A percentile compares a stretch with the other conserved stretches of the same genome.
These are phyloP conservation scores for Eucalyptus pauciflora DNA, from an alignment of 345 rosid species.

Conservation along the genomic window DNA sequence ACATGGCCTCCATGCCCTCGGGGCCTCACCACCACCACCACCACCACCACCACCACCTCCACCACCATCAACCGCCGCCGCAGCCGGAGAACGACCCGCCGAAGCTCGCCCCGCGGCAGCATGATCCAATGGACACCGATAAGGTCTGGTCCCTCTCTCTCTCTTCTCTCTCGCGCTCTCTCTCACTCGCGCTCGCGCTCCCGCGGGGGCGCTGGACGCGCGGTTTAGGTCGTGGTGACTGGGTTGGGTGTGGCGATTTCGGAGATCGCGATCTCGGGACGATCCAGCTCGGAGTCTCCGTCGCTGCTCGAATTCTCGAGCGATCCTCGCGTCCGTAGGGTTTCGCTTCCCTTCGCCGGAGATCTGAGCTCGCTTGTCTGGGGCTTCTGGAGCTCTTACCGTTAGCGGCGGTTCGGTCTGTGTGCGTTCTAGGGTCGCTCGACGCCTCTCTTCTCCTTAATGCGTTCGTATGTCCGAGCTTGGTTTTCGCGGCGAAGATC, in stretches of 20 bases:
- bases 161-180: background rate
- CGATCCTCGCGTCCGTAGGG: background rate
- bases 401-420: background rate
- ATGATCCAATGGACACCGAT: slow-evolving; percentile 22
- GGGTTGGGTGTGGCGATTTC: background rate
- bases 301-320: background rate
- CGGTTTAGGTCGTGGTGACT: background rate
- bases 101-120: background rate
- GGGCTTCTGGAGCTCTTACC: background rate
- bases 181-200: background rate
- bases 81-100: background rate
- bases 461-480: background rate
- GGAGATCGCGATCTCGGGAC: background rate
- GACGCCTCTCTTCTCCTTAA: background rate
- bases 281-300: background rate
- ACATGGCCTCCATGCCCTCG: background rate
- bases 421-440: background rate
- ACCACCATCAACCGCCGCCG: background rate
- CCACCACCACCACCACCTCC: background rate
- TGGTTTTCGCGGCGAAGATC: background rate
- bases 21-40: slow-evolving; percentile 2
- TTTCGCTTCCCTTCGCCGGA: background rate
- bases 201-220: background rate
- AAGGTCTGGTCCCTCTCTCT: slow-evolving; percentile 11
- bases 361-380: background rate